Base-by-base conservation (phyloP, 495 filamentous ascomycete genomes). In the Penicillium lividum region DNA sequence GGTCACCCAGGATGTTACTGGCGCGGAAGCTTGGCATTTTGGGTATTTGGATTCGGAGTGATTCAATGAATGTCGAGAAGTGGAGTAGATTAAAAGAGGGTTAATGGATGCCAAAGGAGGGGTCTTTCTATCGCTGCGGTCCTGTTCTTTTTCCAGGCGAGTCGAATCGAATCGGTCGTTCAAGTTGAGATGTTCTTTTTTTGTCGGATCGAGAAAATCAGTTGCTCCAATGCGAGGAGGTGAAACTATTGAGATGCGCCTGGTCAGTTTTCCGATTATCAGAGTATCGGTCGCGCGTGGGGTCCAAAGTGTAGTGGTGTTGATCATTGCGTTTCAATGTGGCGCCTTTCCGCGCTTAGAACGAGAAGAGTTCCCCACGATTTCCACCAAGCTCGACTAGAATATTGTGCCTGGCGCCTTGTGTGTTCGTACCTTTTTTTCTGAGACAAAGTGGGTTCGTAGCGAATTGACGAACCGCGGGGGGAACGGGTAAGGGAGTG, bases 1-100 rank as follows among this genome's bases (percentile, higher is more conserved):
- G 95, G 77, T 98, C 93, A 64, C 94, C 94, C 49, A 97, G 78
- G 53, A 98, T 90, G 73, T 97, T 92, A 66, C 90, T 91, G 70
- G 92, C 74, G 61, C 83, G 88, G 65, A 95, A 86, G 66, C 83
- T 84, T 61, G 69, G 84, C 79, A 76, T 80, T 64, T 48, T 75
- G 59, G 30, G 22, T 40, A 40, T 10, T 36, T 33, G 55, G 33
- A 54, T 51, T 38, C 51, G 44, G 59, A 59, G 10, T 25, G 28
- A 15, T 22, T 44, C 34, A 54, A 44, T 22, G 31, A 22, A 42
- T 53, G 25, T 43, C 34, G 22, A 30, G 4, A 42, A n/a, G 15
- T 52, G 22, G 18, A 15, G n/a, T 45, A 3, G 49, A 38, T 52
- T 16, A 27, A 27, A 13, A 51, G 16, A 28, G 5, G 49, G 31